A percentile compares a stretch with the other conserved stretches of the same genome.
Evolutionary conservation across 1,284 basidiomycete genomes (phyloP).

Genomic region (Hypsizygus ulmarius): DNA sequence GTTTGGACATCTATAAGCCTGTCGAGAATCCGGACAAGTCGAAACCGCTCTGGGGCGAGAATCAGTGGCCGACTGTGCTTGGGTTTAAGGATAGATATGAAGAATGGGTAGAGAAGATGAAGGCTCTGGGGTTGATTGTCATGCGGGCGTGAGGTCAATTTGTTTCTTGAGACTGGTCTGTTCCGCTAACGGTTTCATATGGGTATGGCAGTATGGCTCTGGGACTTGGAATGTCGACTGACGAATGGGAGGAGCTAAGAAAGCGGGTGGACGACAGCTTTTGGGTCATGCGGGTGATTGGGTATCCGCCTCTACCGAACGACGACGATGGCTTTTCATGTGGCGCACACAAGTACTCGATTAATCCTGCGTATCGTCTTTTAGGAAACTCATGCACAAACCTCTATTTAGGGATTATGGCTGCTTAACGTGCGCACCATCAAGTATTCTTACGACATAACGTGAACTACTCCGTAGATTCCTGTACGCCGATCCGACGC

Average conservation of each 20-base stretch:
- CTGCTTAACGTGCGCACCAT: constrained; percentile 66
- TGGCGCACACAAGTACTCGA: constrained; percentile 75
- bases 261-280: constrained; percentile 76
- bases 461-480: constrained; percentile 47
- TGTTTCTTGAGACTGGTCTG: background rate
- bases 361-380: background rate
- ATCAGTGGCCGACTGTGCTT: constrained; percentile 74
- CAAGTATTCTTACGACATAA: background rate
- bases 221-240: constrained; percentile 68
- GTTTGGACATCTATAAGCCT: constrained; percentile 77
- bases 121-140: constrained; percentile 66
- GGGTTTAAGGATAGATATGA: constrained; percentile 63
- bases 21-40: constrained; percentile 66
- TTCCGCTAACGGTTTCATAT: constrained; percentile 1
- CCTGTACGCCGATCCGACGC: constrained; percentile 76
- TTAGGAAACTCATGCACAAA: background rate
- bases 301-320: constrained; percentile 80
- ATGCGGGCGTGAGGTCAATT: constrained; percentile 72
- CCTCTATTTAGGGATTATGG: constrained; percentile 72
- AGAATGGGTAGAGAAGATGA: constrained; percentile 81
- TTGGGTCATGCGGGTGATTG: constrained; percentile 84
- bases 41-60: constrained; percentile 73
- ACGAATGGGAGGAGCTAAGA: constrained; percentile 69
- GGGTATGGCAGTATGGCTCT: constrained; percentile 62
- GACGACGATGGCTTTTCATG: constrained; percentile 79